Evolutionary conservation across 2,329 filamentous ascomycete species (phyloP).

Genomic region (Sclerotinia trifoliorum): DNA sequence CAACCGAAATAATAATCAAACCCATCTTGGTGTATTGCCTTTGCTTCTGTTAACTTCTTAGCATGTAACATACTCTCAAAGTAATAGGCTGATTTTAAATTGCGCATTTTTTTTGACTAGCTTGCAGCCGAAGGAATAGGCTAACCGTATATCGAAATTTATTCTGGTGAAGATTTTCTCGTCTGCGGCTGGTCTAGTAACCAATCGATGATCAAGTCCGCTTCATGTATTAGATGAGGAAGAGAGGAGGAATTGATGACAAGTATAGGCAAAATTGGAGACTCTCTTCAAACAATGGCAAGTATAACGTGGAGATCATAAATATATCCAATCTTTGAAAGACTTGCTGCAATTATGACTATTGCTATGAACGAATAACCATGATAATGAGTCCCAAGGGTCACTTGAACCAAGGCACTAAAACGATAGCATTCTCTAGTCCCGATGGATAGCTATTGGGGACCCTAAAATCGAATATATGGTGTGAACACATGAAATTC

Average conservation of each 20-base stretch:
- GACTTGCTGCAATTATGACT: not conserved
- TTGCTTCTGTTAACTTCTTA: no score
- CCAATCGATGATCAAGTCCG: not conserved
- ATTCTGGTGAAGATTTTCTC: not conserved
- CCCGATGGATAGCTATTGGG: not conserved
- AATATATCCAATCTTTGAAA: not conserved
- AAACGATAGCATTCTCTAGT: not conserved
- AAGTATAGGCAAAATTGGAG: not conserved
- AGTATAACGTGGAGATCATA: not conserved
- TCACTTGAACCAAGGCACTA: slow-evolving; percentile 5
- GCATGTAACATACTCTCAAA: no score
- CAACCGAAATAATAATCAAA: no score
- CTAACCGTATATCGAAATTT: not conserved
- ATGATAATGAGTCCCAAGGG: not conserved
- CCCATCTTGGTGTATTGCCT: no score
- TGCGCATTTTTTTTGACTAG: no score
- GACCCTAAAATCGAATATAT: not conserved
- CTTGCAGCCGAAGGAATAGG: not conserved
- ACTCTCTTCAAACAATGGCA: not conserved
- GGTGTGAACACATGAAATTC: not conserved
- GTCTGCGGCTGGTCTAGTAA: not conserved
- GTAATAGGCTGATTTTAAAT: no score
- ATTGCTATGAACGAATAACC: not conserved
- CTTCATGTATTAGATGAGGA: not conserved
- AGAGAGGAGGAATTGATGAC: not conserved